Base-by-base conservation (phyloP, 1,284 basidiomycete genomes). In the Naganishia liquefaciens region DNA sequence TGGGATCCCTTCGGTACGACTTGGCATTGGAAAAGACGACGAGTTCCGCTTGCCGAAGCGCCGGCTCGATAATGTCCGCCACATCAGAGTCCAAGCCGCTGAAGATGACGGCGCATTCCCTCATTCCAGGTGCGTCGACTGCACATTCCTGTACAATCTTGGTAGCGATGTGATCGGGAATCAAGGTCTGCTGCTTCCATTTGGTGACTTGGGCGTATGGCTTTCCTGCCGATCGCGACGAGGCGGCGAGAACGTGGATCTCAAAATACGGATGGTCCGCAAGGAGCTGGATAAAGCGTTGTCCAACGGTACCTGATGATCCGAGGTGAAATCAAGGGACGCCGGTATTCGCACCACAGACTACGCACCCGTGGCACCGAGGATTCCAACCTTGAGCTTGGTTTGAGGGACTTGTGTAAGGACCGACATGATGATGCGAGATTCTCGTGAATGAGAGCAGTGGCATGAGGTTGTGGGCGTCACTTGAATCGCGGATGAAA, bases 1-100 rank as follows among this genome's bases (percentile, higher is more conserved):
- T 82, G 3, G 93, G 93, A 79, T 98, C 95, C 43, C 93, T 84
- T 62, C 96, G 86, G 80, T 89, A 94, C 79, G 94, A 98, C 80
- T 96, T 97, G n/a, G 96, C 88, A 73, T 99, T 99, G 30, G 93
- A 97, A 80, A 98, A 99, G 28, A 99, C 89, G 63, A 89, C 87
- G 54, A 97, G 84, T 73, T 99, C 89, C 39, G 94, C 91, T 21
- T 83, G 79, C 70, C 95, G 84, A 81, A 99, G 96, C 0, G 88
- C 88, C 43, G 84, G 81, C 82, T 99, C 96, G 75, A 98, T 93
- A 15, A 95, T 90, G 17, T 93, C 93, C 30, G 96, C 95, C 27
- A 89, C 93, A 74, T 94, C 92, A 49, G 90, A 87, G 80, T 99
- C 95, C 65, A 99, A 81, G 15, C 96, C 96, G 1, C 92, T 96